Base-by-base conservation (phyloP, 1,284 basidiomycete species). In the Cryptococcus sp. region DNA sequence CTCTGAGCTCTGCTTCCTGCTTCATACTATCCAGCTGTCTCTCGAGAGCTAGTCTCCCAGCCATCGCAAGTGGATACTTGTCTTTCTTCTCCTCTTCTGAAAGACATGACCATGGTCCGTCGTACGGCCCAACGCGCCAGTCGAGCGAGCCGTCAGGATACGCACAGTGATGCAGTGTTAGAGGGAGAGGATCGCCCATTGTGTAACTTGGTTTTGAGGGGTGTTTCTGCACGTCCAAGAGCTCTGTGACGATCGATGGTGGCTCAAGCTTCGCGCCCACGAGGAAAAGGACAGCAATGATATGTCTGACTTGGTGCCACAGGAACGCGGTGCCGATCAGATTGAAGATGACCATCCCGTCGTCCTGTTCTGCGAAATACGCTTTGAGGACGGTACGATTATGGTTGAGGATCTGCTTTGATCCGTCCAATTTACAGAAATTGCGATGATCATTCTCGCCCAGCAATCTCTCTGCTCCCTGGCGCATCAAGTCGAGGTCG, bases 371-470 rank as follows among this genome's bases (percentile, higher is more conserved):
- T 4, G 77, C 77, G 25, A 78, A 73, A 53, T 66, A 77, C 7
- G 76, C 70, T 47, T 69, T 55, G 35, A 73, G 39, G 10, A 78
- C 74, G 5, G 67, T 57, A 5, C 77, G 64, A 19, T 52, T 50
- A 61, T 79, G 76, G 59, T 86, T 85, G 22, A 88, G 87, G 64
- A 98, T 89, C 79, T 98, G 95, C 77, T 99, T 99, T 59, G 85
- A 84, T 0, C 92, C 85, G 75, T 99, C 95, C n/a, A 98, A 79
- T 76, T 93, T 95, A 82, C 92, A 97, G 47, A 98, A 82, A 73
- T 99, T 98, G 6, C 94, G 85, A 73, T 97, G 98, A 79, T 99
- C 96, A 80, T 98, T 93, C 65, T 91, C 88, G 46, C 95, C 96
- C 13, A 93, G 74, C 38, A 99, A 81, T 1, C 84, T 79, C 1